Base-by-base conservation (phyloP, 169 alveolate genomes). In the Cryptosporidium tyzzeri region DNA sequence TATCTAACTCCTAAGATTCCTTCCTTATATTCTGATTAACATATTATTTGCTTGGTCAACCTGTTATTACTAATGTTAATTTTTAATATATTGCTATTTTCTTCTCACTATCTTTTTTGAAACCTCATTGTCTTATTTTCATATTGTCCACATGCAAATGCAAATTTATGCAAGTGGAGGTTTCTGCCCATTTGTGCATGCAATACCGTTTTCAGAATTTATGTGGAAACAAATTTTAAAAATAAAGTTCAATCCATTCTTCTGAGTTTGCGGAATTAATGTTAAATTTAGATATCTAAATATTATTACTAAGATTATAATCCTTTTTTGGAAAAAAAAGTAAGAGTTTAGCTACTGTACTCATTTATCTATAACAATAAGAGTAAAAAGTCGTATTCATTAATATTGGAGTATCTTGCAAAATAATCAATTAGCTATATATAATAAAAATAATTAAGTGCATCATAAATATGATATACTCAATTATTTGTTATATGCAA, bases 111-210 rank as follows among this genome's bases (percentile, higher is more conserved):
- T 21, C 67, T 16, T 23, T 55, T 26, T 12, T 55, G 1, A n/a
- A 3, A 55, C 3, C 0, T 29, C 18, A 55, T 12, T 26, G 8
- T 3, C 37, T 55, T n/a, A 8, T 55, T 26, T 5, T 26, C 23
- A 26, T 37, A 5, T 37, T 4, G 67, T 55, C 67, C 67, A 55
- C 67, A 55, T 55, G 67, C 67, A 55, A n/a, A 55, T n/a, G 39
- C 35, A n/a, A 23, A 55, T 55, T 55, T 55, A 8, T 55, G 67
- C 35, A 55, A n/a, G 29, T n/a, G 33, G 33, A 3, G 14, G 26
- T 14, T 53, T 35, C 65, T 35, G 65, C 65, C 2, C 21, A 23
- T 21, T 53, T 0, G 6, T 53, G 67, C 67, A 55, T 55, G 35
- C 12, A 10, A 26, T 55, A 55, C 67, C 67, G 67, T 55, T 55